Percentiles rank a stretch among this genome's conserved stretches.
These are phyloP conservation scores for Cladorrhinum samala DNA, from an alignment of 495 filamentous ascomycete genomes.

Conservation along the genomic window DNA sequence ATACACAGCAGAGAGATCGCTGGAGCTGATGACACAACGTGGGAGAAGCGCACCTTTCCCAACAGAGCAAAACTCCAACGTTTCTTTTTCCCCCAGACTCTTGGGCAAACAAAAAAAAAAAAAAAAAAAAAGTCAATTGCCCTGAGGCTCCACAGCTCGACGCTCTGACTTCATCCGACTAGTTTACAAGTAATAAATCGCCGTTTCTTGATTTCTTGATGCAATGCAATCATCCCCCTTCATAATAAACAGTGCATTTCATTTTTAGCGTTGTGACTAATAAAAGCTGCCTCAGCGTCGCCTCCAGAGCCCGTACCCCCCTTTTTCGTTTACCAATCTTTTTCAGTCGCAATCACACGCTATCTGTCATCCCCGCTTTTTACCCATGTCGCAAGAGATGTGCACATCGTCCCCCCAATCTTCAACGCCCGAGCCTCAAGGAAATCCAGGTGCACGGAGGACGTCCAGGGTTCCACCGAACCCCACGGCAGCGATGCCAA, in stretches of 20 bases:
- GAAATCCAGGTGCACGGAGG: background rate
- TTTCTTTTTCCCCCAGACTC: background rate
- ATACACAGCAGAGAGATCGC: too few relatives aligned
- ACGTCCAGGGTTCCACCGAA: background rate
- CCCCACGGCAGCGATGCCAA: too few relatives aligned
- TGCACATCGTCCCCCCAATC: conserved; percentile 18
- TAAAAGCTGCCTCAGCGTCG: background rate
- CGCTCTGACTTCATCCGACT: background rate
- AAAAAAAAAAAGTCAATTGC: conserved; percentile 9
- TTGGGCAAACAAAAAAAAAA: background rate
- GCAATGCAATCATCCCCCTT: background rate
- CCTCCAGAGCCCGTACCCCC: background rate
- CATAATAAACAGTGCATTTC: background rate
- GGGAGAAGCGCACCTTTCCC: conserved; percentile 7
- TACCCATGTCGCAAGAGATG: conserved; percentile 21
- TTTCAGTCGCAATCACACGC: conserved; percentile 32
- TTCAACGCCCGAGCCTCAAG: background rate
- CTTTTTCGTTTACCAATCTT: conserved; percentile 28
- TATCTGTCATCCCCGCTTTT: conserved; percentile 32
- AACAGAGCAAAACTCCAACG: conserved; percentile 4
- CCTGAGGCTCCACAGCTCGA: background rate
- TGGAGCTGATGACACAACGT: background rate
- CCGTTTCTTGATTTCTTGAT: background rate
- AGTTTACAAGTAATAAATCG: background rate
- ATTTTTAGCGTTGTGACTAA: background rate